Evolutionary conservation across 306 rosid species (phyloP).

Genomic region (Dryas alaskensis): DNA sequence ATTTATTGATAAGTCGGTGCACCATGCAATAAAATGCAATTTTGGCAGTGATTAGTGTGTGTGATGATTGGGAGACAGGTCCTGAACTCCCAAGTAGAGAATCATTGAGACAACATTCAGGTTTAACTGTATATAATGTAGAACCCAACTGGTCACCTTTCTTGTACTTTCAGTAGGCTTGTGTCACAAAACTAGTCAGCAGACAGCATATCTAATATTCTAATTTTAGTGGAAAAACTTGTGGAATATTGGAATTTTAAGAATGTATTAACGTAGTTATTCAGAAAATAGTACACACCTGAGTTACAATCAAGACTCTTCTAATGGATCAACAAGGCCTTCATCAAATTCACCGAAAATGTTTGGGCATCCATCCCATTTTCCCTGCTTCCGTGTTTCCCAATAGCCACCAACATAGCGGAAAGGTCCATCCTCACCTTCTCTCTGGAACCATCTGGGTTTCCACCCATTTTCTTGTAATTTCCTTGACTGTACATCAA

Average conservation of each 20-base stretch:
- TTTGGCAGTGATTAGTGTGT: background rate
- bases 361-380: slow-evolving; percentile 80
- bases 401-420: slow-evolving; percentile 80
- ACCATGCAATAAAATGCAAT: background rate
- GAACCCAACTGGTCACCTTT: background rate
- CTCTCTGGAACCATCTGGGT: slow-evolving; percentile 81
- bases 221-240: background rate
- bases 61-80: background rate
- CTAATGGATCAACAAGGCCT: slow-evolving; percentile 33
- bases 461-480: slow-evolving; percentile 96
- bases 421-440: slow-evolving; percentile 64
- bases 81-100: background rate
- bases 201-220: background rate
- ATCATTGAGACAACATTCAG: background rate
- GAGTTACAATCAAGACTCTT: slow-evolving; percentile 46
- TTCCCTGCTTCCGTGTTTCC: slow-evolving; percentile 70
- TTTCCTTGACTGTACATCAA: slow-evolving; percentile 67
- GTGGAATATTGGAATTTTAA: background rate
- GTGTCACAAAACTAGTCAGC: background rate
- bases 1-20: no score
- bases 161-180: background rate
- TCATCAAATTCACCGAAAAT: slow-evolving; percentile 77
- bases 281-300: slow-evolving; percentile 36
- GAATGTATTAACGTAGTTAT: slow-evolving; percentile 2
- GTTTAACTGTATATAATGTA: background rate